Evolutionary conservation across 768 basidiomycete species (phyloP), one percentile per base, ranked within the genome.

Genomic region (Ramaria sp.): DNA sequence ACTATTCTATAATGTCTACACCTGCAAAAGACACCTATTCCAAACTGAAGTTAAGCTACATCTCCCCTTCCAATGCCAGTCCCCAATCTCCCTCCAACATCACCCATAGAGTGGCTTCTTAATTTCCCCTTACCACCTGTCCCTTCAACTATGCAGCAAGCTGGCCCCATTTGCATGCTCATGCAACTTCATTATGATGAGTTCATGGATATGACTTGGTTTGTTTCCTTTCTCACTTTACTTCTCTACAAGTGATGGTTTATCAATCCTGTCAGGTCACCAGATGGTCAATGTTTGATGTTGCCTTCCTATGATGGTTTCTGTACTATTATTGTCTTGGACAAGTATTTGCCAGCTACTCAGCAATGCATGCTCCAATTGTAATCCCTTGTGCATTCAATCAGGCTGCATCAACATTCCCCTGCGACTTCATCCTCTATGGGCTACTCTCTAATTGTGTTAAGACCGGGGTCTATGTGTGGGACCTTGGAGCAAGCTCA

Each of bases 181-280:
- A 91, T 87, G 30, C 95, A 94, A 65, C 72, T 98, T 60, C 96
- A 99, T 71, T 98, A 96, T 68, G 92, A 95, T 60, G 91, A 95
- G 64, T 98, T 98, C 67, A 98, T 95, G 7, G 96, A 99, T 71
- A 76, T 96, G 71, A 82, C 86, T 42, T 99, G 96, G 96, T 97
- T 64, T 42, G 89, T 75, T n/a, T n/a, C n/a, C n/a, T 63, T 22
- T 52, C 47, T 42, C 42, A 34, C 45, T 34, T 48, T 49, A n/a
- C n/a, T 24, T 46, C 46, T 53, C 38, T 31, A 49, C 5, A 11
- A 34, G 33, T 34, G 58, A 15, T 19, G 43, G 15, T n/a, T 58
- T 53, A 61, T 22, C 24, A 31, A 13, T 47, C 45, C 39, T 12
- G 33, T 24, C 64, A 98, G 95, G 95, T 95, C 95, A 1, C 83